phyloP scores from a whole-genome alignment of 192 early-diverging fungal species.

The Paraglomus occultum region DNA sequence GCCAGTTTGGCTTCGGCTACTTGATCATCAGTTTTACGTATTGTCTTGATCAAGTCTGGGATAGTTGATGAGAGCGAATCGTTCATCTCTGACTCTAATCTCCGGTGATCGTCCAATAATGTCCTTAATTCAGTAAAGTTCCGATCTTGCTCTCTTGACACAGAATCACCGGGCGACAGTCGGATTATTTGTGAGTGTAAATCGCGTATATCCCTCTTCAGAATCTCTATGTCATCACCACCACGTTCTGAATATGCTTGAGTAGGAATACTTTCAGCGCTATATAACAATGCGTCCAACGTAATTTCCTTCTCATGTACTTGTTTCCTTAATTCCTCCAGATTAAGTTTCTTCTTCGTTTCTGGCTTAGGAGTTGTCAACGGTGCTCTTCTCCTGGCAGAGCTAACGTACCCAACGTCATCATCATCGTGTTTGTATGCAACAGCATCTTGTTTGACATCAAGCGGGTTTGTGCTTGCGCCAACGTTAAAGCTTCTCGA shows the following conservation, averaged over 20 bases:
- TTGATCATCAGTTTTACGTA: conserved; percentile 46
- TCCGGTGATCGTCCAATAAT: conserved; percentile 47
- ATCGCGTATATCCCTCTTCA: conserved; percentile 43
- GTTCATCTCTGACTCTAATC: conserved; percentile 45
- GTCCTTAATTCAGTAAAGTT: conserved; percentile 42
- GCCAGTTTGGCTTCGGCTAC: conserved; percentile 45
- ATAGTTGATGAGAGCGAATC: conserved; percentile 39
- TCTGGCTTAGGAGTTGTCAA: conserved; percentile 14
- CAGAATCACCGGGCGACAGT: conserved; percentile 30
- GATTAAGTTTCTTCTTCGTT: conserved; percentile 31
- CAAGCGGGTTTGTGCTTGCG: background rate
- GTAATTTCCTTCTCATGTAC: conserved; percentile 40
- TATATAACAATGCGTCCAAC: conserved; percentile 36
- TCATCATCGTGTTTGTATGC: conserved; percentile 31
- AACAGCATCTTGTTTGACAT: conserved; percentile 7
- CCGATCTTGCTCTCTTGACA: conserved; percentile 32
- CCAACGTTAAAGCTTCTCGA: conserved; percentile 26
- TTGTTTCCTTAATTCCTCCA: conserved; percentile 36
- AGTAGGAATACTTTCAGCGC: conserved; percentile 5
- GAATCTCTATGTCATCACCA: conserved; percentile 43
- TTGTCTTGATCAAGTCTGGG: conserved; percentile 37
- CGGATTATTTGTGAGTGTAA: conserved; percentile 34
- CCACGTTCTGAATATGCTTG: conserved; percentile 1
- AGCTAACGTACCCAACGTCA: conserved; percentile 42
- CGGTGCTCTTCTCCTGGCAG: conserved; percentile 33